Evolutionary conservation across 2,329 filamentous ascomycete species (phyloP), one percentile per base, ranked within the genome.

Genomic region (Pezicula radicicola): DNA sequence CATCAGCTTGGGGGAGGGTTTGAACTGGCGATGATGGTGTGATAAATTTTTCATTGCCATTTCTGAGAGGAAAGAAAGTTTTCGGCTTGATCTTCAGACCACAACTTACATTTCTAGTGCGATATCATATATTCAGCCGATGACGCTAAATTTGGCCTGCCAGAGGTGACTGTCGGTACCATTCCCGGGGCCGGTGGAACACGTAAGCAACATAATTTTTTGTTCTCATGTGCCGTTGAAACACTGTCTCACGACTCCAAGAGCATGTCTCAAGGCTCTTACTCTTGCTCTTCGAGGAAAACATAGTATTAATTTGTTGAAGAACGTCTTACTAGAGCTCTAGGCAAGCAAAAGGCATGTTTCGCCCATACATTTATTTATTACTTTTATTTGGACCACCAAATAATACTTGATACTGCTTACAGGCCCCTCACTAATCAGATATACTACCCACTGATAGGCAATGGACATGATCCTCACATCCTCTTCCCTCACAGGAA

Each of bases 1-100:
- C 18, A 10, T 30, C 39, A 75, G 75, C 69, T 79, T 28, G 76
- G 76, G 28, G 76, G 76, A 13, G 76, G 77, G 5, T 79, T 77
- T 49, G 77, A 79, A 52, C 61, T 79, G 40, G 75, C 75, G 4
- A 65, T 79, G 28, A 72, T 72, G 59, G 73, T 76, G 61, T 55
- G 63, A n/a, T 49, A 25, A 40, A 19, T 30, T 21, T 2, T n/a
- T 18, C 12, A 12, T 49, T 50, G 21, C 27, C 18, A 27, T 3
- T 18, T 10, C 12, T 21, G n/a, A 15, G 4, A 25, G 6, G 6
- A 25, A 25, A 25, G 25, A 25, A 25, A 25, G 25, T 25, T 25
- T 25, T 6, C 25, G 25, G 25, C 25, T 6, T 25, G 2, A 25
- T 25, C 6, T n/a, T 16, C 19, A 28, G 15, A 9, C 8, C 16